phyloP scores from a whole-genome alignment of 2,329 filamentous ascomycete genomes.

The Colletotrichum sp. region DNA sequence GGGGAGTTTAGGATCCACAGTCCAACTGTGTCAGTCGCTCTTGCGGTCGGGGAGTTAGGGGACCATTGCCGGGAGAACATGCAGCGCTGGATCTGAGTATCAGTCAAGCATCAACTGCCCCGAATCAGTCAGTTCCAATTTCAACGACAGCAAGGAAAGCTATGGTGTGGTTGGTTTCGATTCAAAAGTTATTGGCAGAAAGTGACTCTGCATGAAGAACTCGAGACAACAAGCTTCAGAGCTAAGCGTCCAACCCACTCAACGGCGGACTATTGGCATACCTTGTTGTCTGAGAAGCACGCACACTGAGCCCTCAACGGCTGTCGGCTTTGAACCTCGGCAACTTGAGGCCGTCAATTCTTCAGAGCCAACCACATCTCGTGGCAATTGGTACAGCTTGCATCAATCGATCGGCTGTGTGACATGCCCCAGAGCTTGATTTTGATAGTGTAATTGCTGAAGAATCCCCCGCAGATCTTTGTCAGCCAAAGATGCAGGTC shows the following conservation, averaged over 20 bases:
- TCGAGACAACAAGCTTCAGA: not conserved
- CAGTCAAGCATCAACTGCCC: not conserved
- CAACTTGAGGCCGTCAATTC: not conserved
- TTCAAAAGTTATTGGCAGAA: accelerated
- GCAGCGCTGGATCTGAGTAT: not conserved
- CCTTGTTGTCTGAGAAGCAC: not conserved
- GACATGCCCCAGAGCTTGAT: not conserved
- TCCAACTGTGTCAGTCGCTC: not conserved
- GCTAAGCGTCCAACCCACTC: not conserved
- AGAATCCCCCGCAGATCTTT: not conserved
- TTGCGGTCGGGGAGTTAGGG: not conserved
- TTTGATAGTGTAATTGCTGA: not conserved
- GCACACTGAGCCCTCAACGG: not conserved
- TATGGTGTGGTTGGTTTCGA: not conserved
- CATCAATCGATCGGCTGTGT: not conserved
- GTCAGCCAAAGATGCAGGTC: not conserved
- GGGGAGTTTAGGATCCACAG: not conserved
- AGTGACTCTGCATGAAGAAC: not conserved
- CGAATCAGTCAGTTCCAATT: not conserved
- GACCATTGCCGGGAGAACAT: not conserved
- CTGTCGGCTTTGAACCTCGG: not conserved
- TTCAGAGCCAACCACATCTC: not conserved
- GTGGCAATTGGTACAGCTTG: not conserved
- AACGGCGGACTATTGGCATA: not conserved
- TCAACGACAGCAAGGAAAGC: not conserved